Evolutionary conservation across 257 asterid species (phyloP).

Genomic region (Capsicum rhomboideum): DNA sequence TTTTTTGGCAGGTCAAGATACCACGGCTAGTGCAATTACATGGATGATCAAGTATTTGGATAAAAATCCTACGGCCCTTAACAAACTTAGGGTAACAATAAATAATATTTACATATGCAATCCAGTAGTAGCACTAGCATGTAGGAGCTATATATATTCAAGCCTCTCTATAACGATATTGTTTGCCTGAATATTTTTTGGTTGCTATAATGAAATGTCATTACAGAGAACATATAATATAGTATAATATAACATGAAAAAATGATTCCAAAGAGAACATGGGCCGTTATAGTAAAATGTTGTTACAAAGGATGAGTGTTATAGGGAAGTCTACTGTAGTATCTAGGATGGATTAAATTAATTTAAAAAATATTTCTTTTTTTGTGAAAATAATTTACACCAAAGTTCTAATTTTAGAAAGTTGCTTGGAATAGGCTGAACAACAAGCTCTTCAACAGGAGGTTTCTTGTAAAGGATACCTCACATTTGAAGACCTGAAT

Average conservation of each 20-base stretch:
- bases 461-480: background rate
- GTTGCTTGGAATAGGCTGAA: background rate
- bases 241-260: background rate
- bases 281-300: background rate
- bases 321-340: background rate
- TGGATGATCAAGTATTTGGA: conserved; percentile 1
- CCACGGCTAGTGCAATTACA: background rate
- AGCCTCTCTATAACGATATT: background rate
- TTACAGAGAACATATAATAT: background rate
- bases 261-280: background rate
- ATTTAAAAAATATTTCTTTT: too few relatives aligned
- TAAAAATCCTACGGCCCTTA: background rate
- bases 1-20: background rate
- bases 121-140: background rate
- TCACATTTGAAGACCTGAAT: background rate
- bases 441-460: background rate
- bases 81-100: background rate
- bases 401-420: background rate
- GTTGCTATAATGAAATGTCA: background rate
- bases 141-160: background rate
- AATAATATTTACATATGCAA: background rate
- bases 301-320: background rate
- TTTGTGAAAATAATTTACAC: background rate
- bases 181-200: background rate
- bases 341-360: background rate